phyloP scores from a whole-genome alignment of 2,329 filamentous ascomycete genomes.

The Dactylellina cionopaga region DNA sequence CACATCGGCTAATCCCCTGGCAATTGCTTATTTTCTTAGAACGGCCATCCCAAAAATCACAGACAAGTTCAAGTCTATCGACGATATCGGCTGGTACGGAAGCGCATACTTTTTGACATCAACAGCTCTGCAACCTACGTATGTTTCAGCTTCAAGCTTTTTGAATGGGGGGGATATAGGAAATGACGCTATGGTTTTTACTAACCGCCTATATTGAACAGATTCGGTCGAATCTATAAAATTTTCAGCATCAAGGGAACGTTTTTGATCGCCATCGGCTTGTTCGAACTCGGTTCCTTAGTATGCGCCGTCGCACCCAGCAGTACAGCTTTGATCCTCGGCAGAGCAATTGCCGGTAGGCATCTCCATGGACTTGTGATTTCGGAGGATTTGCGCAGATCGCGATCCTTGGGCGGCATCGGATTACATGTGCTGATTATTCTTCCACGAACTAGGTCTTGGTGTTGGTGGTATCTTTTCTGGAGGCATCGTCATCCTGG shows the following conservation, averaged over 20 bases:
- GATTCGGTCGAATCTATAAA: constrained; percentile 66
- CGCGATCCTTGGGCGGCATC: too few relatives aligned
- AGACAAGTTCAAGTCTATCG: constrained; percentile 60
- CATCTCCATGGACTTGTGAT: not conserved
- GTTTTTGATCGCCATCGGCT: constrained; percentile 61
- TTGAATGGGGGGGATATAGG: not conserved
- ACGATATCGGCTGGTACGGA: constrained; percentile 58
- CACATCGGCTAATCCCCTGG: constrained; percentile 45
- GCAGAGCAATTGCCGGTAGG: constrained; percentile 67
- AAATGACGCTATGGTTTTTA: constrained; percentile 59
- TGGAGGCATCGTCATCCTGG: constrained; percentile 65
- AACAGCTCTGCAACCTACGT: constrained; percentile 52
- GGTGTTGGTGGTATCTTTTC: constrained; percentile 69
- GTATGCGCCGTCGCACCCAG: constrained; percentile 67
- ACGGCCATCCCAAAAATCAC: constrained; percentile 62
- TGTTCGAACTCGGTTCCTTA: constrained; percentile 62
- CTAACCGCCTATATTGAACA: constrained; percentile 63
- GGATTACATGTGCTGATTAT: not conserved
- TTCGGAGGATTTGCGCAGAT: not conserved
- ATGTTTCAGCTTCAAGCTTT: constrained; percentile 54
- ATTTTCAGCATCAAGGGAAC: constrained; percentile 65
- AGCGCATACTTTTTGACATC: constrained; percentile 57
- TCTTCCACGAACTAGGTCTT: constrained; percentile 60
- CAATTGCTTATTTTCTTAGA: constrained; percentile 17
- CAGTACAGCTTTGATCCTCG: constrained; percentile 66